Conservation (phyloP, 2,329 filamentous ascomycete species). For the Stachybotrys echinatus region DNA sequence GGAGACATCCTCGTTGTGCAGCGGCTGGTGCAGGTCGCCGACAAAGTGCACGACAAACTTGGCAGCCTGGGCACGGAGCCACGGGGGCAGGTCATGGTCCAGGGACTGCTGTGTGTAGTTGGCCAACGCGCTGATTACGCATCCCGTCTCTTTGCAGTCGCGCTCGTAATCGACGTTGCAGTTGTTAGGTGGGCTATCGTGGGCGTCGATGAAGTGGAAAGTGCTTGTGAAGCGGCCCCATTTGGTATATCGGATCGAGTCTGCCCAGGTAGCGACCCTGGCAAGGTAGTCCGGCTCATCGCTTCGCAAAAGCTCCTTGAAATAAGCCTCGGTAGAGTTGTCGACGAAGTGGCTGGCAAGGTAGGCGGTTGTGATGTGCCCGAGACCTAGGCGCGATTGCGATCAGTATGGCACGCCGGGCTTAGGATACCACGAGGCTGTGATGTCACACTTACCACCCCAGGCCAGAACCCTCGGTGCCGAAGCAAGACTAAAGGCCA, state of each 20-base stretch:
- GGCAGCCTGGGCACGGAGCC: constrained; percentile 51
- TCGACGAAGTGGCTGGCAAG: constrained; percentile 56
- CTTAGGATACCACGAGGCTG: too few species aligned
- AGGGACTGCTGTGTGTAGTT: constrained; percentile 56
- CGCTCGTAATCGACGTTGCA: constrained; percentile 55
- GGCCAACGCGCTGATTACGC: constrained; percentile 54
- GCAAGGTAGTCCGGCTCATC: constrained; percentile 54
- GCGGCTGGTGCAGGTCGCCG: constrained; percentile 64
- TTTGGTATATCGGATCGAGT: constrained; percentile 59
- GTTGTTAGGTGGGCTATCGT: constrained; percentile 52
- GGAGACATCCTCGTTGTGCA: constrained; percentile 59
- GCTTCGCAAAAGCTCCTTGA: constrained; percentile 53
- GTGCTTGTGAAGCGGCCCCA: constrained; percentile 56
- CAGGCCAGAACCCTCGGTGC: constrained; percentile 31
- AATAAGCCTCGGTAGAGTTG: constrained; percentile 47
- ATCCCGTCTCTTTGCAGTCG: constrained; percentile 59
- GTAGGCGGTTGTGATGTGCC: constrained; percentile 62
- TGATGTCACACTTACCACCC: constrained; percentile 29
- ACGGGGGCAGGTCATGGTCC: constrained; percentile 36
- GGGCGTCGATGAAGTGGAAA: constrained; percentile 66
- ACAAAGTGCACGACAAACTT: constrained; percentile 66
- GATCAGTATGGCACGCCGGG: constrained; percentile 8
- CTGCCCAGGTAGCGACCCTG: constrained; percentile 61
- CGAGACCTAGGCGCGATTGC: constrained; percentile 40
- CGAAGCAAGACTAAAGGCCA: constrained; percentile 24